These are phyloP conservation scores for Beauveria caledonica DNA, from an alignment of 2,329 filamentous ascomycete species.

Conservation along the genomic window DNA sequence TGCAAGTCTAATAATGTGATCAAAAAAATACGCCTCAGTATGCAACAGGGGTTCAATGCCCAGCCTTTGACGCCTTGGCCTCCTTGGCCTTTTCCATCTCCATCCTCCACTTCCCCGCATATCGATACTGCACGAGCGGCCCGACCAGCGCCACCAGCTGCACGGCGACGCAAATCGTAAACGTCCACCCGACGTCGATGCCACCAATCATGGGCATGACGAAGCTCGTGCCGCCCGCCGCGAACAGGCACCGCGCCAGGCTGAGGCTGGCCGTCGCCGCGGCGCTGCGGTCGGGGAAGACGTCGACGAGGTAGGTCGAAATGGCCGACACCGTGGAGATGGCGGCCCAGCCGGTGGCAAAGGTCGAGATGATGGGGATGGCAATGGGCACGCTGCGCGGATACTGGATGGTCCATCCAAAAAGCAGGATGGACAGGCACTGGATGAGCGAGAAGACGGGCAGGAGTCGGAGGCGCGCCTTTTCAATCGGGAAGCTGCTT, in stretches of 20 bases:
- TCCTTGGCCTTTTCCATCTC: slow-evolving; percentile 12
- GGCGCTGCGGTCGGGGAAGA: slow-evolving; percentile 41
- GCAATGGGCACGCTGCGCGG: slow-evolving; percentile 34
- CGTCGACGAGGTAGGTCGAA: slow-evolving; percentile 45
- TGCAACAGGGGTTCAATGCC: background rate
- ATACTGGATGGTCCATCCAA: slow-evolving; percentile 45
- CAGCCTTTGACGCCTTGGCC: no score
- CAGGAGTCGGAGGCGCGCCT: slow-evolving; percentile 40
- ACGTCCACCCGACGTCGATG: slow-evolving; percentile 37
- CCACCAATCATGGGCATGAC: slow-evolving; percentile 40
- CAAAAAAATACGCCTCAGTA: background rate
- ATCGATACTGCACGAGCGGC: slow-evolving; percentile 35
- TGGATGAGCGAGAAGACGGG: slow-evolving; percentile 37
- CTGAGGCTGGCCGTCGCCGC: slow-evolving; percentile 46
- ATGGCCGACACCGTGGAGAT: slow-evolving; percentile 40
- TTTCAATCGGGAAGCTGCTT: slow-evolving; percentile 38
- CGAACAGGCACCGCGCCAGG: slow-evolving; percentile 42
- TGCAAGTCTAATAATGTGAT: background rate
- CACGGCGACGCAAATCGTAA: slow-evolving; percentile 35
- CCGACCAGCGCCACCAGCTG: slow-evolving; percentile 38
- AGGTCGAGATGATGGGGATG: slow-evolving; percentile 40
- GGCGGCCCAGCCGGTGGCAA: slow-evolving; percentile 43
- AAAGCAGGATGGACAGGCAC: slow-evolving; percentile 37
- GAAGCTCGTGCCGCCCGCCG: slow-evolving; percentile 41
- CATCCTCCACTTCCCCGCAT: slow-evolving; percentile 28